Conservation (phyloP, 768 basidiomycete genomes). For the Naganishia kalamii region DNA sequence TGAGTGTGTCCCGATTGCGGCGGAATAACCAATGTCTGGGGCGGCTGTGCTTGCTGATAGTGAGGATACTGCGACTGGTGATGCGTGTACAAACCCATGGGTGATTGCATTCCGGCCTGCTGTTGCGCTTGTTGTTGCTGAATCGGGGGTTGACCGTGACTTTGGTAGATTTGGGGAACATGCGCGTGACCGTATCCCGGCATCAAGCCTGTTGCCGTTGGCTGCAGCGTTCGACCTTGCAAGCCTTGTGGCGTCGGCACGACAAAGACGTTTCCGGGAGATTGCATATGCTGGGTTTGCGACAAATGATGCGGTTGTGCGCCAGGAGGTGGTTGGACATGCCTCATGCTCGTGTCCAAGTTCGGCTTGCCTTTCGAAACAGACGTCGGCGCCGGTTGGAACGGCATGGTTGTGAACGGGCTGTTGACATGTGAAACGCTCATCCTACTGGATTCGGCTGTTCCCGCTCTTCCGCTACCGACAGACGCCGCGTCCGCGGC, state of each 20-base stretch:
- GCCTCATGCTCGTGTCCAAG: not conserved
- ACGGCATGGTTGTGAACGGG: constrained; percentile 12
- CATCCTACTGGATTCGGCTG: constrained; percentile 8
- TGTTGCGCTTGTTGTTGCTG: not conserved
- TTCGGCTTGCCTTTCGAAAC: not conserved
- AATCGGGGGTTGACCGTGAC: not conserved
- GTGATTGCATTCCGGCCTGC: not conserved
- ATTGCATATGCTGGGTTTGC: not conserved
- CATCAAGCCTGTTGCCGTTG: not conserved
- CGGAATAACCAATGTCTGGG: not conserved
- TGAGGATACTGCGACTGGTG: constrained; percentile 5
- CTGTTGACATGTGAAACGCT: not conserved
- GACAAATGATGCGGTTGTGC: not conserved
- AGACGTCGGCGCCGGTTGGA: not conserved
- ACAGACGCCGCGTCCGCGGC: not conserved
- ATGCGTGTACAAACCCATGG: constrained; percentile 11
- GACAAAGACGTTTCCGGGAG: constrained; percentile 12
- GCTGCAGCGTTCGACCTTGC: constrained; percentile 11
- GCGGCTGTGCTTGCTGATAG: constrained; percentile 4
- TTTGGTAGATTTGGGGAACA: constrained; percentile 5
- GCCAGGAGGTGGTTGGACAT: not conserved
- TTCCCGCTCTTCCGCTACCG: not conserved
- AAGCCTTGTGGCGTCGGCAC: constrained; percentile 1
- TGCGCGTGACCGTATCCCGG: constrained; percentile 8
- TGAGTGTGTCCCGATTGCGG: not conserved